Percentiles rank a stretch among this genome's conserved stretches.
Conservation (phyloP, 495 filamentous ascomycete species). For the Parachaetomium inaequale region DNA sequence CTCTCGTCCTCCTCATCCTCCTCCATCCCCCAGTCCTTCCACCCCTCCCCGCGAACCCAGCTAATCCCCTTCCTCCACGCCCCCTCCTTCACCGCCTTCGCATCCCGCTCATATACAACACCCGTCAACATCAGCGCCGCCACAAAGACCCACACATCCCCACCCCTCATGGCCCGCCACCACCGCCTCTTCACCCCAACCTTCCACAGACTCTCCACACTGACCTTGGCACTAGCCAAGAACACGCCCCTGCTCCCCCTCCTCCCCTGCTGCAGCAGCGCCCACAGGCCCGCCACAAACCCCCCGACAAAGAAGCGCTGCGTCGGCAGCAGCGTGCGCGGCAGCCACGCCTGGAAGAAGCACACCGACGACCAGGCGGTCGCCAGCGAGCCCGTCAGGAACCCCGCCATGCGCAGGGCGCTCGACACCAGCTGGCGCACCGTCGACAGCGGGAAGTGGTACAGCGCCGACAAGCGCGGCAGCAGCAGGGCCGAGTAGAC, state of each 20-base stretch:
- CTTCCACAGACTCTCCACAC: constrained; percentile 82
- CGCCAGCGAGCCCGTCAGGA: constrained; percentile 72
- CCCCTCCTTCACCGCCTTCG: constrained; percentile 61
- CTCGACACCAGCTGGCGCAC: constrained; percentile 58
- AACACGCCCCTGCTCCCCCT: constrained; percentile 59
- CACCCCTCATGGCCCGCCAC: constrained; percentile 75
- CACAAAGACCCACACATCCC: constrained; percentile 81
- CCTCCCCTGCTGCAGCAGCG: constrained; percentile 56
- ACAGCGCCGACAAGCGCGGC: constrained; percentile 60
- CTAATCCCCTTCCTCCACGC: constrained; percentile 68
- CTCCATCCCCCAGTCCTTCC: constrained; percentile 43
- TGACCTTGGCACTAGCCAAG: constrained; percentile 67
- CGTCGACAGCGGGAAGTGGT: constrained; percentile 60
- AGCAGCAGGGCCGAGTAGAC: constrained; percentile 65
- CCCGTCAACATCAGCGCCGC: constrained; percentile 72
- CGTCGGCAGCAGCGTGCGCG: constrained; percentile 68
- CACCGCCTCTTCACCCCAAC: constrained; percentile 79
- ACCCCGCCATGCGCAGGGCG: constrained; percentile 66
- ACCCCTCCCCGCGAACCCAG: constrained; percentile 63
- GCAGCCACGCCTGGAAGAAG: constrained; percentile 74
- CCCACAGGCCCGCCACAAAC: constrained; percentile 78
- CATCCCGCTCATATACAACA: constrained; percentile 69
- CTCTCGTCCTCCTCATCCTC: constrained; percentile 32
- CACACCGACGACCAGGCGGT: constrained; percentile 86
- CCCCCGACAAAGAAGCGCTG: constrained; percentile 87